Evolutionary conservation across 2,329 filamentous ascomycete genomes (phyloP).

Genomic region (Zymoseptoria brevis): DNA sequence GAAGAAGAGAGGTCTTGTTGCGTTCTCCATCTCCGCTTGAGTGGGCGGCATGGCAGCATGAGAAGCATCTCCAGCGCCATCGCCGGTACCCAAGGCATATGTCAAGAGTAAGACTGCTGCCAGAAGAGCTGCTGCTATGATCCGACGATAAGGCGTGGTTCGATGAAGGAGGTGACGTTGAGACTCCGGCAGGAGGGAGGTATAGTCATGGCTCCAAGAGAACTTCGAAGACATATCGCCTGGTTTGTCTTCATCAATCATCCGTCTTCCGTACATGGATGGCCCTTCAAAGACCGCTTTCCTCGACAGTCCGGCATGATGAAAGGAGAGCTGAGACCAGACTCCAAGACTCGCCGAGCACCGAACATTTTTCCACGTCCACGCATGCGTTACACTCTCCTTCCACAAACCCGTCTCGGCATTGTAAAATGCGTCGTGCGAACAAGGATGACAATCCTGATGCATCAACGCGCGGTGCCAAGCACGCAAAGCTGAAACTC

Average conservation of each 20-base stretch:
- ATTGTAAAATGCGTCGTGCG: too few species aligned
- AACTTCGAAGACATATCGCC: neutral
- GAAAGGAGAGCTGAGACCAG: neutral
- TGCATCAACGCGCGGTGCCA: too few species aligned
- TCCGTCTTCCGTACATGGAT: too few species aligned
- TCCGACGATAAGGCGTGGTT: neutral
- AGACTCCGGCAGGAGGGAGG: neutral
- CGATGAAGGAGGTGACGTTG: neutral
- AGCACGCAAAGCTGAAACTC: too few species aligned
- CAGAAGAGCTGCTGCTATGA: neutral
- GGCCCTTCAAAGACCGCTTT: neutral
- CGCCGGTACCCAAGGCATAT: neutral
- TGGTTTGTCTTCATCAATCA: too few species aligned
- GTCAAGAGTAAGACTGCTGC: neutral
- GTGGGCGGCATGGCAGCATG: neutral
- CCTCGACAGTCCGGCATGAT: neutral
- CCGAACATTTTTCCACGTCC: too few species aligned
- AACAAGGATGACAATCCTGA: too few species aligned
- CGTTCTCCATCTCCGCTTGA: neutral
- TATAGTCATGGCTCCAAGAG: neutral
- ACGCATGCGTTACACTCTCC: too few species aligned
- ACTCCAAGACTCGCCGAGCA: neutral
- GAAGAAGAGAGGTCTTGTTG: neutral
- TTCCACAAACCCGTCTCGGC: too few species aligned
- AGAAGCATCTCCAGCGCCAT: neutral